Base-by-base conservation (phyloP, 306 rosid species). In the Neltuma alba region DNA sequence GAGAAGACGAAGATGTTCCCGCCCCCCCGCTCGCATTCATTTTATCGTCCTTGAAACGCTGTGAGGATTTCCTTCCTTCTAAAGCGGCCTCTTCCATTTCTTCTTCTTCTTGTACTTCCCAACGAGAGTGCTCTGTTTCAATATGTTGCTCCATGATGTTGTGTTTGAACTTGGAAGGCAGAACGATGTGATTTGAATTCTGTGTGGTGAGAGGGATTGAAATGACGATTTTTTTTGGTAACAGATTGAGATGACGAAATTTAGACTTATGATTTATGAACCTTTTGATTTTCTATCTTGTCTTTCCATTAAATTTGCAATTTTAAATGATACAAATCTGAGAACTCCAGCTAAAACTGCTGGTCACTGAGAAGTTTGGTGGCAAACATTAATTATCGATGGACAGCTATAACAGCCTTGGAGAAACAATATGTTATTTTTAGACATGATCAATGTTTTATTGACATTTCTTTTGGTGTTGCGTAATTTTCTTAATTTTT, bases 91-190 rank as follows among this genome's bases (percentile, higher is more conserved):
- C 86, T 45, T 78, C 87, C 20, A 40, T 78, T 61, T 57, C 77
- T 60, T 74, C 81, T 10, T 69, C 48, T 11, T 67, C 62, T 52
- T 33, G 21, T 21, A 75, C 38, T 55, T 36, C 60, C 55, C 69
- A 50, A 27, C 72, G 60, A 40, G 60, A 75, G 54, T 37, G 54
- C 20, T 78, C 85, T 42, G 9, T 20, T 33, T 34, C 14, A 20
- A 30, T 15, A 12, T 34, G 45, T 31, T 70, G 75, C 27, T 87
- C 89, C 87, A 87, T 86, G 83, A 57, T 58, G 63, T 23, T 57
- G 23, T 42, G 48, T 42, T 42, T 42, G 48, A 42, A 42, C 48
- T 1, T 42, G 48, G 48, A 42, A 42, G 16, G 21, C n/a, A 16
- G 55, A 15, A 48, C 21, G 1, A 16, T 48, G 55, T 16, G 21